Evolutionary conservation across 441 rosid species (phyloP).

Genomic region (Populus hybrid): DNA sequence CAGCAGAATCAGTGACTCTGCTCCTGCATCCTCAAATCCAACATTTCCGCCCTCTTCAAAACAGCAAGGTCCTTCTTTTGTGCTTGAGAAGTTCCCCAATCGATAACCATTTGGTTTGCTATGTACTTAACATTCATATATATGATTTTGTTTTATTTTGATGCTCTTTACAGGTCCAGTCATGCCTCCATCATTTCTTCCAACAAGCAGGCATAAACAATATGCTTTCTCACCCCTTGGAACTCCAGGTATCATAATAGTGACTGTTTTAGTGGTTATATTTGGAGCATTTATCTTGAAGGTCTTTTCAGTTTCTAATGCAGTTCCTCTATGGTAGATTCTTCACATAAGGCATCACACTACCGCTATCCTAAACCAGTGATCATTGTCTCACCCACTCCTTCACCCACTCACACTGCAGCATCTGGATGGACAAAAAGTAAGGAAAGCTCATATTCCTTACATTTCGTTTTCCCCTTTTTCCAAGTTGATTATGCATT

Average conservation of each 20-base stretch:
- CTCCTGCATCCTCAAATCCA: constrained; percentile 41
- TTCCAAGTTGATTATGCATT: constrained; percentile 9
- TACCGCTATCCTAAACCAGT: constrained; percentile 36
- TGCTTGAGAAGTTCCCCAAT: background rate
- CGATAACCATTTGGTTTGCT: background rate
- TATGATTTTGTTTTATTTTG: constrained; percentile 13
- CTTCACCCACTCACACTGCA: constrained; percentile 54
- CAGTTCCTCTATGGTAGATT: constrained; percentile 24
- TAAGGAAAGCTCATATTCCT: constrained; percentile 22
- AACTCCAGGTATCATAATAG: constrained; percentile 38
- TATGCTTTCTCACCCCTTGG: constrained; percentile 48
- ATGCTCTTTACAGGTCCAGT: constrained; percentile 42
- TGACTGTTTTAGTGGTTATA: constrained; percentile 4
- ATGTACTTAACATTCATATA: background rate
- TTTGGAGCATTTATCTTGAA: background rate
- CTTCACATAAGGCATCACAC: constrained; percentile 40
- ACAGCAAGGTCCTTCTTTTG: constrained; percentile 40
- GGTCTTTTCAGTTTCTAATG: constrained; percentile 18
- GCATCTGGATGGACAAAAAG: constrained; percentile 41
- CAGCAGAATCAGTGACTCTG: constrained; percentile 32
- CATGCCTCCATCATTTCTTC: constrained; percentile 40
- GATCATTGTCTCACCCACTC: constrained; percentile 38
- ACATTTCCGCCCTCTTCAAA: constrained; percentile 45
- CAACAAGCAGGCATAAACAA: constrained; percentile 31
- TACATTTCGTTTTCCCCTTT: background rate